A percentile compares a stretch with the other conserved stretches of the same genome.
Conservation (phyloP, 768 basidiomycete species). For the Fomitopsis serialis region DNA sequence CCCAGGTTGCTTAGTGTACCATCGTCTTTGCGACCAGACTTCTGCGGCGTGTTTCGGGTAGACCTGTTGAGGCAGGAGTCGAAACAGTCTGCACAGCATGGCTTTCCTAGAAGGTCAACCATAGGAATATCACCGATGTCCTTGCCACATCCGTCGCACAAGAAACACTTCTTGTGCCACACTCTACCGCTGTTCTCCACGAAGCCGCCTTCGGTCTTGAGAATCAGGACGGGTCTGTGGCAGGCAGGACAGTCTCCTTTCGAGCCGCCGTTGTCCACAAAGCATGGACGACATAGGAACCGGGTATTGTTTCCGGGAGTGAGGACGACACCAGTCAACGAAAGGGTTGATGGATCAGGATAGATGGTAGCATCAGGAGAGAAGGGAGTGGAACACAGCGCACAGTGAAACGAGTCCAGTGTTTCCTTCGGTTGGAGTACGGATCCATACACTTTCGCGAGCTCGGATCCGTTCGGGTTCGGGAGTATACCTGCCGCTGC, state of each 20-base stretch:
- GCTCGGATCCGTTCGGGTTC: slow-evolving; percentile 51
- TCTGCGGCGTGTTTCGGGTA: slow-evolving; percentile 35
- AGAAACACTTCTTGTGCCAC: slow-evolving; percentile 84
- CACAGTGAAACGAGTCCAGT: slow-evolving; percentile 64
- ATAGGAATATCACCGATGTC: slow-evolving; percentile 70
- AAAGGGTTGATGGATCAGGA: slow-evolving; percentile 50
- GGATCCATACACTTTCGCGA: slow-evolving; percentile 81
- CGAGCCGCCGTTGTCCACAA: slow-evolving; percentile 65
- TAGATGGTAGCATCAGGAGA: slow-evolving; percentile 84
- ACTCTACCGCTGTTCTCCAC: slow-evolving; percentile 63
- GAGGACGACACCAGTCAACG: slow-evolving; percentile 16
- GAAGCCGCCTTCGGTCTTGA: slow-evolving; percentile 75
- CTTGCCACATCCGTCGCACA: slow-evolving; percentile 66
- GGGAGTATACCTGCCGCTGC: slow-evolving; percentile 59
- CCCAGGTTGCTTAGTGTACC: slow-evolving; percentile 37
- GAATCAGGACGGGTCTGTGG: slow-evolving; percentile 61
- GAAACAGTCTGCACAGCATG: slow-evolving; percentile 78
- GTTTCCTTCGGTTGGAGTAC: slow-evolving; percentile 75
- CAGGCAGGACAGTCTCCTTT: slow-evolving; percentile 71
- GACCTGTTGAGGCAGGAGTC: slow-evolving; percentile 65
- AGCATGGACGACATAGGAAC: slow-evolving; percentile 75
- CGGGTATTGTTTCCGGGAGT: slow-evolving; percentile 24
- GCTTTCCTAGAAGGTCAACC: slow-evolving; percentile 79
- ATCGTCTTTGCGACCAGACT: slow-evolving; percentile 24
- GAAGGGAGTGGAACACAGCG: slow-evolving; percentile 57